These are phyloP conservation scores for Mucor plumbeus DNA, from an alignment of 371 early-diverging fungal species.

Conservation along the genomic window DNA sequence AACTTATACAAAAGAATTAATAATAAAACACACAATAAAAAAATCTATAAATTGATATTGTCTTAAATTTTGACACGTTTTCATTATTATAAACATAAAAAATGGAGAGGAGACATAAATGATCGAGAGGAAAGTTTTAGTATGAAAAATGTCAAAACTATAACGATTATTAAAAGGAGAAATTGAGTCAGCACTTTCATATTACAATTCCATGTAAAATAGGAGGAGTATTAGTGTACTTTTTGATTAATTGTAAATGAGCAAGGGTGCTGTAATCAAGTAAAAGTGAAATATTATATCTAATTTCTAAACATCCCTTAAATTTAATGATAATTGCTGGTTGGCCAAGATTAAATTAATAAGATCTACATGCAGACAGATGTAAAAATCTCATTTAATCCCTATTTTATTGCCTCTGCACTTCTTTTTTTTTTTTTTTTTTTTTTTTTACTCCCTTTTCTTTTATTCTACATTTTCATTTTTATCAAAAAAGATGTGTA, in stretches of 20 bases:
- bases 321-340: background rate
- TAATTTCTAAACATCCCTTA: background rate
- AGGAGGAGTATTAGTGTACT: background rate
- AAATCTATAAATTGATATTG: background rate
- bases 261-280: background rate
- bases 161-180: background rate
- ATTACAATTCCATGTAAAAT: background rate
- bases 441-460: background rate
- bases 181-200: background rate
- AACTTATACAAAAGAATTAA: background rate
- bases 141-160: background rate
- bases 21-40: background rate
- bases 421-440: background rate
- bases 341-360: conserved; percentile 21
- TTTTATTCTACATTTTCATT: too few species aligned
- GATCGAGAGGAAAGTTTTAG: too few species aligned
- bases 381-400: background rate
- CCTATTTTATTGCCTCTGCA: conserved; percentile 2
- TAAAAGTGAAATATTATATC: background rate
- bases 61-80: background rate
- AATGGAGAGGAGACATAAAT: background rate
- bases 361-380: conserved; percentile 22
- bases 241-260: conserved; percentile 2
- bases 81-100: background rate
- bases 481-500: background rate